Percentiles rank a stretch among this genome's conserved stretches.
Conservation (phyloP, 345 rosid species). For the Syzygium grande region DNA sequence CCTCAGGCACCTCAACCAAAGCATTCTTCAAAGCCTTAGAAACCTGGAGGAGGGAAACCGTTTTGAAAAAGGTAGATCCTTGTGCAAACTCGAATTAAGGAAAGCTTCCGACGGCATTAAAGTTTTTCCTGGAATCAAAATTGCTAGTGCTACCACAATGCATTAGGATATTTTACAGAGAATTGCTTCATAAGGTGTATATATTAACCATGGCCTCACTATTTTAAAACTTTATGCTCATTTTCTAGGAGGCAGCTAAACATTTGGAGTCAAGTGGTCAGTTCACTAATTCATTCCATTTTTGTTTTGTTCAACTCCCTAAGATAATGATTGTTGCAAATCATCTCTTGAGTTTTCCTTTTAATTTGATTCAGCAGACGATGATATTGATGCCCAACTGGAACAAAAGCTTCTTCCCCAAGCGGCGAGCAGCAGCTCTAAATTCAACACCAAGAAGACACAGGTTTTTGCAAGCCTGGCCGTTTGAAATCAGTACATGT, state of each 20-base stretch:
- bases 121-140: not conserved
- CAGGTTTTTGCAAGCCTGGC: not conserved
- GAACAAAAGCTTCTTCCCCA: not conserved
- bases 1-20: conserved; percentile 1
- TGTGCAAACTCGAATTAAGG: not conserved
- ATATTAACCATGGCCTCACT: not conserved
- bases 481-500: not conserved
- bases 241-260: not conserved
- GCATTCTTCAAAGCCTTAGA: conserved; percentile 4
- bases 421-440: not conserved
- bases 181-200: not conserved
- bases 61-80: not conserved
- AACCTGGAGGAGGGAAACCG: conserved; percentile 5
- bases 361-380: not conserved
- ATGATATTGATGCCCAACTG: not conserved
- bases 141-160: not conserved
- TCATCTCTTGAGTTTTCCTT: not conserved
- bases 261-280: not conserved
- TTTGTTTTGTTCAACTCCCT: not conserved
- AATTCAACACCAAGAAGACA: not conserved
- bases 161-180: not conserved
- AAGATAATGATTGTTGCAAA: not conserved
- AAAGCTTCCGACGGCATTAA: not conserved
- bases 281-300: not conserved
- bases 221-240: not conserved